Evolutionary conservation across 1,139 yeast species (phyloP).

Genomic region (Meyerozyma guilliermondii): DNA sequence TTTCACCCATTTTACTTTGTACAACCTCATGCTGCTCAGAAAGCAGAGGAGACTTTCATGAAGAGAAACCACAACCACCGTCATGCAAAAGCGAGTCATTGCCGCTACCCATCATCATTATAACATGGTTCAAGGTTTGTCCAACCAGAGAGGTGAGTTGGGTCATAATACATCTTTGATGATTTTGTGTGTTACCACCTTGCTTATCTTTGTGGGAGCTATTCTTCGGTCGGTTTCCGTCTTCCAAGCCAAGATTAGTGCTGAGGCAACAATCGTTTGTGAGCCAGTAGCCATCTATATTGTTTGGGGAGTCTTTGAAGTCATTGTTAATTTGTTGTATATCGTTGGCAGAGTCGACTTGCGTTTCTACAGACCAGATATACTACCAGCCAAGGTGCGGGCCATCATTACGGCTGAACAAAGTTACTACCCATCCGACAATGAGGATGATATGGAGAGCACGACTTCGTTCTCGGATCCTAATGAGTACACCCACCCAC

Average conservation of each 20-base stretch:
- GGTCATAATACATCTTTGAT: slow-evolving; percentile 31
- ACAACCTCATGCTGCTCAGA: slow-evolving; percentile 30
- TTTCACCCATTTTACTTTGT: slow-evolving; percentile 41
- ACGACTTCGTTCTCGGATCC: not conserved
- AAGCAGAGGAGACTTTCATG: slow-evolving; percentile 40
- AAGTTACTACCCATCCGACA: slow-evolving; percentile 19
- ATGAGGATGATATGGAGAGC: slow-evolving; percentile 10
- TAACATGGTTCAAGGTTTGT: slow-evolving; percentile 37
- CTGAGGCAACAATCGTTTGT: slow-evolving; percentile 18
- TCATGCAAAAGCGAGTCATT: slow-evolving; percentile 39
- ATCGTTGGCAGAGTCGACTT: slow-evolving; percentile 42
- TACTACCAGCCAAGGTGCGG: slow-evolving; percentile 33
- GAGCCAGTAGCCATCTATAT: slow-evolving; percentile 30
- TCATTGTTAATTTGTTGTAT: slow-evolving; percentile 29
- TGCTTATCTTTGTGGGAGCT: slow-evolving; percentile 28
- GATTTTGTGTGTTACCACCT: slow-evolving; percentile 28
- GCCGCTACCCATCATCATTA: slow-evolving; percentile 42
- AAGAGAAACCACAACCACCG: slow-evolving; percentile 40
- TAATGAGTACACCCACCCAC: not conserved
- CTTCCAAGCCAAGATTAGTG: slow-evolving; percentile 21
- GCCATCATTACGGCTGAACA: slow-evolving; percentile 40
- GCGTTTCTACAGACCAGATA: slow-evolving; percentile 43
- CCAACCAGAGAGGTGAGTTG: slow-evolving; percentile 35
- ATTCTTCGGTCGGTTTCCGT: slow-evolving; percentile 28
- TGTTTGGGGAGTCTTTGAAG: slow-evolving; percentile 37